These are phyloP conservation scores for Peronosclerospora sorghi DNA, from an alignment of 352 stramenopile genomes.

Conservation along the genomic window DNA sequence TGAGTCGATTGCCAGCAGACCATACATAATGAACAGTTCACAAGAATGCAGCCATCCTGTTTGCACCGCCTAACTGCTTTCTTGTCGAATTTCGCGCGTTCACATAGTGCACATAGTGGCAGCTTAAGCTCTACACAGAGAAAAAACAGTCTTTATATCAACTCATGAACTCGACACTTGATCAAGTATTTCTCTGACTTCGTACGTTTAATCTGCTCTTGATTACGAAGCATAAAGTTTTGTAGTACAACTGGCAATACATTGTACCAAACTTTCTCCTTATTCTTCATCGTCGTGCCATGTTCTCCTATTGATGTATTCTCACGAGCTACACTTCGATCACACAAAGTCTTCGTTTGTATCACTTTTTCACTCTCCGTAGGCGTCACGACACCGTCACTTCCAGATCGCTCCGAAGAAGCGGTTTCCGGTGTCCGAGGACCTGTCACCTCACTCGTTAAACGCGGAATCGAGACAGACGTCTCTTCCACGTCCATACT, in stretches of 20 bases:
- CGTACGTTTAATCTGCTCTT: constrained; percentile 23
- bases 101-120: constrained; percentile 16
- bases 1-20: constrained; percentile 17
- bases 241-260: constrained; percentile 18
- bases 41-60: constrained; percentile 11
- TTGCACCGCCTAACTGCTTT: constrained; percentile 18
- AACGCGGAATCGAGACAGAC: too few relatives aligned
- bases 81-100: not conserved
- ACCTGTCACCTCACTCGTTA: not conserved
- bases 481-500: too few relatives aligned
- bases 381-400: not conserved
- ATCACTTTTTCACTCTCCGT: not conserved
- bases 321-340: too few relatives aligned
- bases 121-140: constrained; percentile 14
- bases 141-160: not conserved
- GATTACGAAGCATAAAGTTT: constrained; percentile 15
- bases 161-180: not conserved
- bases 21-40: constrained; percentile 6
- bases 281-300: too few relatives aligned
- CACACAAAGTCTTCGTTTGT: not conserved
- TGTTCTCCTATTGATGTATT: too few relatives aligned
- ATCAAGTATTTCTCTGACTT: not conserved
- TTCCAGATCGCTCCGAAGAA: constrained; percentile 2
- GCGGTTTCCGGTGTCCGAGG: constrained; percentile 1
- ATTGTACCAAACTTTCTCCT: constrained; percentile 22